Conservation (phyloP, 495 filamentous ascomycete genomes). For the Bathelium albidoporum region DNA sequence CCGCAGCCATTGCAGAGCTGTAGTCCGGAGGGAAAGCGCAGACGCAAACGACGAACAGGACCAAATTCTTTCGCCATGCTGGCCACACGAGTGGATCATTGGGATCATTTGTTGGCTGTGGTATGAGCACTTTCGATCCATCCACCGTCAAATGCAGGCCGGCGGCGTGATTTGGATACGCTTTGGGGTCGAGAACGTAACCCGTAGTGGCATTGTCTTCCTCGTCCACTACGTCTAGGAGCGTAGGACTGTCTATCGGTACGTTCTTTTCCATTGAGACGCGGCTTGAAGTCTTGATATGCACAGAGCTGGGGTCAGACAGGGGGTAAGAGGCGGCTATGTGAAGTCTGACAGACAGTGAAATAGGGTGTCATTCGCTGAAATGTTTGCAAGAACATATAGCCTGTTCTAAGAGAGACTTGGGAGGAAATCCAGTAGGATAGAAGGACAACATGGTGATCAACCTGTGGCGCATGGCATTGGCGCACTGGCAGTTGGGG, state of each 20-base stretch:
- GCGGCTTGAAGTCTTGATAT: not conserved
- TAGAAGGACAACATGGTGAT: not conserved
- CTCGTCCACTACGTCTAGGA: not conserved
- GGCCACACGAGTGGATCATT: constrained; percentile 13
- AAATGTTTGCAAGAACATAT: not conserved
- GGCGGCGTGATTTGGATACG: constrained; percentile 10
- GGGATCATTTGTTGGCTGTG: constrained; percentile 8
- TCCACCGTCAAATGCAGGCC: constrained; percentile 9
- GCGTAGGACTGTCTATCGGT: not conserved
- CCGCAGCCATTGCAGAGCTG: constrained; percentile 8
- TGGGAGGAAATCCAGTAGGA: not conserved
- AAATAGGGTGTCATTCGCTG: not conserved
- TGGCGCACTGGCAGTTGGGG: not conserved
- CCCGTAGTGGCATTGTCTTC: constrained; percentile 7
- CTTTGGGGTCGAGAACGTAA: constrained; percentile 13
- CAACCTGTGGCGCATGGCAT: not conserved
- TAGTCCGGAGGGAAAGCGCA: constrained; percentile 12
- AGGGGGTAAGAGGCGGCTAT: not conserved
- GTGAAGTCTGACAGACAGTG: not conserved
- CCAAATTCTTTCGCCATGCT: constrained; percentile 8
- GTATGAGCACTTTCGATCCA: constrained; percentile 14
- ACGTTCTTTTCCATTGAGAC: not conserved
- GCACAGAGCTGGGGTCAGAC: not conserved
- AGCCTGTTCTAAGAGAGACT: not conserved
- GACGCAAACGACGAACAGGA: constrained; percentile 9